Conservation (phyloP, 225 moss, liverwort and hornwort genomes). For the Straminergon stramineum region DNA sequence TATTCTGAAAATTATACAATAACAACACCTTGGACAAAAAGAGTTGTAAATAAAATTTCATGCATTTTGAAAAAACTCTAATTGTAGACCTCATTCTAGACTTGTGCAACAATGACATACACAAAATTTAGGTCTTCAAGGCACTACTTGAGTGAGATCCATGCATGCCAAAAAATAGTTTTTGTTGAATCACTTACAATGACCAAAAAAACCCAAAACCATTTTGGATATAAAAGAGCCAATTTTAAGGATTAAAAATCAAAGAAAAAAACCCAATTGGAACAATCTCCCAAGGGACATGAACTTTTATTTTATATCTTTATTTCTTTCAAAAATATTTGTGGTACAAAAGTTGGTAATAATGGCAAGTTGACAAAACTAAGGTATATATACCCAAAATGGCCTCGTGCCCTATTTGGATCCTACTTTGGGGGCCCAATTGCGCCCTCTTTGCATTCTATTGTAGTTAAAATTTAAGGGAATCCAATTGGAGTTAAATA, state of each 20-base stretch:
- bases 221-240: not conserved
- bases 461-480: not conserved
- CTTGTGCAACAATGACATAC: too few relatives aligned
- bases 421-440: rapidly evolving
- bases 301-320: rapidly evolving
- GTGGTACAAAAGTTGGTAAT: not conserved
- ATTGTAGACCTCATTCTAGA: not conserved
- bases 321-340: not conserved
- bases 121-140: not conserved
- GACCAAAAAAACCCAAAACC: not conserved
- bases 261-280: too few relatives aligned
- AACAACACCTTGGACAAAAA: not conserved
- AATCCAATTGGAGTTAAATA: not conserved
- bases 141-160: not conserved
- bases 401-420: rapidly evolving
- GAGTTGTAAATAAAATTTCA: too few relatives aligned
- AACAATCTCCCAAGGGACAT: rapidly evolving
- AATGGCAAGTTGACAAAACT: not conserved
- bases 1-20: not conserved
- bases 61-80: not conserved
- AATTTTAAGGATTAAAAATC: not conserved
- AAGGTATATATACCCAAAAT: not conserved
- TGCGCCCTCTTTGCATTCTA: not conserved
- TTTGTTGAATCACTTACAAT: not conserved
- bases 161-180: not conserved